A percentile compares a stretch with the other conserved stretches of the same genome.
Conservation (phyloP, 345 rosid genomes). For the Aurinia saxatilis region DNA sequence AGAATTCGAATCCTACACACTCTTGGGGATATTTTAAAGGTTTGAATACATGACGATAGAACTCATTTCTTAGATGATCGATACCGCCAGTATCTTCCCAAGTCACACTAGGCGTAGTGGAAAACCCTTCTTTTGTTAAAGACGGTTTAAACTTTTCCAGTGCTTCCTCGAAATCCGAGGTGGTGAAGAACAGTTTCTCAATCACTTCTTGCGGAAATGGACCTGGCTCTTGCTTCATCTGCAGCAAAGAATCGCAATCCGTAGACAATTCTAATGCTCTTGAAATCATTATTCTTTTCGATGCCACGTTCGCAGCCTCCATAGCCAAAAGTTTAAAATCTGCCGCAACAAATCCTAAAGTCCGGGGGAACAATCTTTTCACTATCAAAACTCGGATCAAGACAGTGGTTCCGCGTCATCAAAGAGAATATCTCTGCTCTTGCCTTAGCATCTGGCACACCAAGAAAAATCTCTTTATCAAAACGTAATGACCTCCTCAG, state of each 20-base stretch:
- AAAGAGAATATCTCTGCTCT: conserved; percentile 54
- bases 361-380: conserved; percentile 44
- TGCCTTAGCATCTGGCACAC: conserved; percentile 54
- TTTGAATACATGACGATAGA: conserved; percentile 49
- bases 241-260: conserved; percentile 30
- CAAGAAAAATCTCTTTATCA: conserved; percentile 48
- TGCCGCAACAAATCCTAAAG: conserved; percentile 71
- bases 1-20: conserved; percentile 18
- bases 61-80: conserved; percentile 43
- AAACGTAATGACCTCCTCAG: conserved; percentile 63
- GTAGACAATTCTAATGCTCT: conserved; percentile 32
- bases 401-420: conserved; percentile 32
- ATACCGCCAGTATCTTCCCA: conserved; percentile 95
- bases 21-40: conserved; percentile 51
- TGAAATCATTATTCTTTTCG: conserved; percentile 32
- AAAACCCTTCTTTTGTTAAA: conserved; percentile 67
- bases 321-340: conserved; percentile 47
- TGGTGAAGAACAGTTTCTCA: conserved; percentile 38
- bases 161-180: conserved; percentile 70
- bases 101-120: conserved; percentile 52
- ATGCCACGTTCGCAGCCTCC: conserved; percentile 52
- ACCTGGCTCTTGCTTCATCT: background rate
- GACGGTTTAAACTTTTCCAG: conserved; percentile 53
- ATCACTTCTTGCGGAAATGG: conserved; percentile 36
- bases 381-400: conserved; percentile 38